Conservation (phyloP, 2,329 filamentous ascomycete species). For the Pseudogymnoascus sp. region DNA sequence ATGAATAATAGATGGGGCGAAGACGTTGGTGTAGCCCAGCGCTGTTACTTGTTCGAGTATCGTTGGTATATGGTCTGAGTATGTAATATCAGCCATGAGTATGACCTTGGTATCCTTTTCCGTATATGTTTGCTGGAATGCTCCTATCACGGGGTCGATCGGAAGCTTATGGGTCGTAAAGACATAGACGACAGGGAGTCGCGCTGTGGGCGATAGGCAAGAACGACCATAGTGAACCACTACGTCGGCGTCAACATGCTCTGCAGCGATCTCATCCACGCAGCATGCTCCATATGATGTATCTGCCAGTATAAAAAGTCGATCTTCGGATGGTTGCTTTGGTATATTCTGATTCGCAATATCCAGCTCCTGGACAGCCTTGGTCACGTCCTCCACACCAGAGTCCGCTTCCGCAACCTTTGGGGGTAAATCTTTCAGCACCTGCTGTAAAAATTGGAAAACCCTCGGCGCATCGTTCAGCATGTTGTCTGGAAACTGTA, state of each 20-base stretch:
- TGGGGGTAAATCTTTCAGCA: constrained; percentile 30
- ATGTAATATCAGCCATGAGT: constrained; percentile 85
- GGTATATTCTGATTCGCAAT: constrained; percentile 24
- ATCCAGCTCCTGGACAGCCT: constrained; percentile 10
- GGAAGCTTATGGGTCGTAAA: constrained; percentile 71
- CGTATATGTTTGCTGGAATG: constrained; percentile 62
- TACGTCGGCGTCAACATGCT: constrained; percentile 83
- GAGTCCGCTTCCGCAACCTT: constrained; percentile 5
- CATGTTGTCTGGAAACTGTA: constrained; percentile 97
- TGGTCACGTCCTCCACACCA: constrained; percentile 16
- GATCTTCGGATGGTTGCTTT: constrained; percentile 4
- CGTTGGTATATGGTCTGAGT: constrained; percentile 60
- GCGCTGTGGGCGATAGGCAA: constrained; percentile 81
- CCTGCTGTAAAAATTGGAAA: constrained; percentile 53
- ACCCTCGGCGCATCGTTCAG: constrained; percentile 76
- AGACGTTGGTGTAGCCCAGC: constrained; percentile 60
- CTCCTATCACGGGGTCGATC: constrained; percentile 42
- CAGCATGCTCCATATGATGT: constrained; percentile 97
- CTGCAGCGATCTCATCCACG: constrained; percentile 91
- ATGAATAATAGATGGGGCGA: constrained; percentile 64
- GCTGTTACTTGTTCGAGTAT: constrained; percentile 47
- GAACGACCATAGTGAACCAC: constrained; percentile 91
- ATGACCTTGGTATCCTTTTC: constrained; percentile 57
- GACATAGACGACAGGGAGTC: constrained; percentile 81
- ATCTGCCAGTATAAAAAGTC: constrained; percentile 80